Base-by-base conservation (phyloP, 192 early-diverging fungal species). In the Mortierella hygrophila region DNA sequence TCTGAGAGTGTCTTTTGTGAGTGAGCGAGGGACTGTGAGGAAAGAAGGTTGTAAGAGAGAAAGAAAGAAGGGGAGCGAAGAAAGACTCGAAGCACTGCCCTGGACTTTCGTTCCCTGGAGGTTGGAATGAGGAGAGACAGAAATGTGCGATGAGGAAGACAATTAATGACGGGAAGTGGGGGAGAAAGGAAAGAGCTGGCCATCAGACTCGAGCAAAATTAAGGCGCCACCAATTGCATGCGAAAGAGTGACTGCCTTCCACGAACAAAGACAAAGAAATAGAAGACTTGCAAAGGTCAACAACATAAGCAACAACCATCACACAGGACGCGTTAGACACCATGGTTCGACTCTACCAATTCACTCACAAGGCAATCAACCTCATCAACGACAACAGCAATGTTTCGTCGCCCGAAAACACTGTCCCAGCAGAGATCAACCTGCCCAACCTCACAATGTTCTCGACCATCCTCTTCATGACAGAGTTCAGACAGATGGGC, bases 381-480 rank as follows among this genome's bases (percentile, higher is more conserved):
- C 55, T 65, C 21, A 32, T 85, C 70, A 47, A 47, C 15, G 78
- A 76, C 21, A 38, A 29, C 29, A 72, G 63, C 29, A 37, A 78
- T 70, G 72, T 35, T 35, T 4, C 15, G 18, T 20, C 3, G 13
- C 23, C 4, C 7, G 49, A 55, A 15, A 32, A 1, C 10, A 37
- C 46, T 40, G 21, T 80, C 23, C 75, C 79, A 11, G 57, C 75
- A 38, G 84, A 80, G 54, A 63, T 86, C 44, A 74, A 37, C 60
- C 40, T 86, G 16, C 38, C 70, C 40, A 81, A 80, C 73, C 72
- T 86, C 47, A 75, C 79, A 72, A 86, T 86, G 84, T 86, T 86
- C 54, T 86, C 84, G 1, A 73, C 84, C 32, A 57, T 86, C 52
- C 75, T 86, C 35, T 86, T 86, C 75, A 78, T 78, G 60, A 74